A percentile compares a stretch with the other conserved stretches of the same genome.
Conservation (phyloP, 1,139 yeast genomes). For the Saccharomyces hybrid region DNA sequence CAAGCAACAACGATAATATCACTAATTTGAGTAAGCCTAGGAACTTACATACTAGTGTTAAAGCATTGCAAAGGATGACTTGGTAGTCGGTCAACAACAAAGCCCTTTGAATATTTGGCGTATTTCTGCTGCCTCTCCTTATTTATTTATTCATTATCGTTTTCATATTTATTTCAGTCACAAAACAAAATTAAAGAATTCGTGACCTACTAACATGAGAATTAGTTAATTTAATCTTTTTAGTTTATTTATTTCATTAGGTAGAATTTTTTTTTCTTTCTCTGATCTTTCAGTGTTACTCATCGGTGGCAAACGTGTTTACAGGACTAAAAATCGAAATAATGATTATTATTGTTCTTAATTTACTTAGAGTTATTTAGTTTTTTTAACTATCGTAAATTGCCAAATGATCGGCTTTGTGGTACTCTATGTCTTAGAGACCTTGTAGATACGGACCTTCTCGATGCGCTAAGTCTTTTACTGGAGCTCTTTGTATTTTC, state of each 20-base stretch:
- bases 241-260: not conserved
- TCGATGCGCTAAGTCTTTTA: slow-evolving; percentile 3
- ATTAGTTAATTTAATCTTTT: slow-evolving; percentile 1
- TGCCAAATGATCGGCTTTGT: slow-evolving; percentile 1
- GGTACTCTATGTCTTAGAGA: slow-evolving; percentile 3
- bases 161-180: not conserved
- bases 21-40: slow-evolving; percentile 7
- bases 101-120: not conserved
- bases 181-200: not conserved
- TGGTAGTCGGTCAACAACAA: slow-evolving; percentile 33
- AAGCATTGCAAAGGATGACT: slow-evolving; percentile 27
- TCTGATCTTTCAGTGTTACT: slow-evolving; percentile 1
- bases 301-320: not conserved
- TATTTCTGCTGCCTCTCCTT: not conserved
- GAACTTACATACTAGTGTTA: slow-evolving; percentile 28
- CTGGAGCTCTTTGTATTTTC: slow-evolving; percentile 15
- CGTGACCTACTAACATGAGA: not conserved
- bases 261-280: not conserved
- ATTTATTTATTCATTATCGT: slow-evolving; percentile 6
- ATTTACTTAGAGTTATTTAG: not conserved
- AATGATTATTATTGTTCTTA: not conserved
- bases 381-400: not conserved
- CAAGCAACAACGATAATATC: not conserved
- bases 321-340: not conserved
- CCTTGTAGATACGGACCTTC: not conserved